Conservation (phyloP, 73 alveolate genomes). For the Tetrahymena elliotti region DNA sequence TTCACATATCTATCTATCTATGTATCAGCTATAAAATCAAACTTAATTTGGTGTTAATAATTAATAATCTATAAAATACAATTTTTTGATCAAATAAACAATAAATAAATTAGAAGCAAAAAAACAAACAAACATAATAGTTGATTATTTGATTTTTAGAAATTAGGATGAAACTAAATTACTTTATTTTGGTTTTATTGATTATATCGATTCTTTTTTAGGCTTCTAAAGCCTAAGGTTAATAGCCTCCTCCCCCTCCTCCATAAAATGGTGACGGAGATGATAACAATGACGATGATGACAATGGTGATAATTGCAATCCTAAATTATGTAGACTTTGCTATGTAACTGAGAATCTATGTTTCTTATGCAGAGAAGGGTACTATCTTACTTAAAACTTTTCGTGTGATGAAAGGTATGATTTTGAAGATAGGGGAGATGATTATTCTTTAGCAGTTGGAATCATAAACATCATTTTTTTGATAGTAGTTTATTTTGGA, state of each 20-base stretch:
- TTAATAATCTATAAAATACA: too few species aligned
- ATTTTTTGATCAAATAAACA: too few species aligned
- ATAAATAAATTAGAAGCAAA: neutral
- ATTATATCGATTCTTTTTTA: neutral
- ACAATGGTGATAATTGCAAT: neutral
- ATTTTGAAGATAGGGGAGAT: neutral
- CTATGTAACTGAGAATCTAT: neutral
- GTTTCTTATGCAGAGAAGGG: neutral
- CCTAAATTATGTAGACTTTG: neutral
- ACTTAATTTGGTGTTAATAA: too few species aligned
- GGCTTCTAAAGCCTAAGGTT: too few species aligned
- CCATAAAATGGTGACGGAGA: neutral
- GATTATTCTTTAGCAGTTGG: neutral
- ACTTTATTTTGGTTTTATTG: neutral
- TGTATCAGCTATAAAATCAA: too few species aligned
- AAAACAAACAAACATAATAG: too few species aligned
- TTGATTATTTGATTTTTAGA: too few species aligned
- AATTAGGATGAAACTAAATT: neutral
- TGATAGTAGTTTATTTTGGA: neutral
- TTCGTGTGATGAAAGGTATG: neutral
- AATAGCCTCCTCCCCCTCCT: neutral
- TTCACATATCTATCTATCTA: too few species aligned
- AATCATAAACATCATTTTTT: too few species aligned
- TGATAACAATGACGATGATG: neutral
- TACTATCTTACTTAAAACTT: too few species aligned